phyloP scores from a whole-genome alignment of 768 basidiomycete genomes.

The Trametes cinnabarina region DNA sequence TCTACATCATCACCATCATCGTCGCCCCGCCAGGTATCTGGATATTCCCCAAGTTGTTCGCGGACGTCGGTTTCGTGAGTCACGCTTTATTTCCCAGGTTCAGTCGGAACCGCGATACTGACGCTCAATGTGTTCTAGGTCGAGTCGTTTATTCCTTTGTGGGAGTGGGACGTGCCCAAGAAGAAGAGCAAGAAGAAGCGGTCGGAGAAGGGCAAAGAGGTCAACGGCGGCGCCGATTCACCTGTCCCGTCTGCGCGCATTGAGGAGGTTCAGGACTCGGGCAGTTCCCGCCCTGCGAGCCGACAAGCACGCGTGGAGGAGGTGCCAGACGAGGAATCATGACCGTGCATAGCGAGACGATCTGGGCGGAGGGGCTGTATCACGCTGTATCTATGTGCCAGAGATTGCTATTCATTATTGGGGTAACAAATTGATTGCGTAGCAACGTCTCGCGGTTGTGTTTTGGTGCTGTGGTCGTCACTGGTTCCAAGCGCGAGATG shows the following conservation, averaged over 20 bases:
- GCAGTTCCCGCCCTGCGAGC: slow-evolving; percentile 34
- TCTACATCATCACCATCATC: slow-evolving; percentile 90
- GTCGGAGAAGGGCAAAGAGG: slow-evolving; percentile 42
- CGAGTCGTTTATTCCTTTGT: slow-evolving; percentile 94
- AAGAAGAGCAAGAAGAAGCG: slow-evolving; percentile 69
- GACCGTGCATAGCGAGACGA: slow-evolving; percentile 3
- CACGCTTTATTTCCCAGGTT: not conserved
- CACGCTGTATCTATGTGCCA: slow-evolving; percentile 22
- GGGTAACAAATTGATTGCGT: no score
- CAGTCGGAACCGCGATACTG: not conserved
- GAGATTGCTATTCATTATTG: slow-evolving; percentile 11
- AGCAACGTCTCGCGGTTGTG: no score
- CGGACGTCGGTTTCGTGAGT: slow-evolving; percentile 97
- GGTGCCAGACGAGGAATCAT: slow-evolving; percentile 31
- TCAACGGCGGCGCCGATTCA: slow-evolving; percentile 15
- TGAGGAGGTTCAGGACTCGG: slow-evolving; percentile 24
- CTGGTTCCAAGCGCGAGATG: no score
- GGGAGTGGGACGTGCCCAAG: slow-evolving; percentile 91
- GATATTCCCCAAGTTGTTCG: slow-evolving; percentile 98
- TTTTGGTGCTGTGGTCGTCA: no score
- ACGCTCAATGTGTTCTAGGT: slow-evolving; percentile 49
- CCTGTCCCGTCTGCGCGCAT: slow-evolving; percentile 17
- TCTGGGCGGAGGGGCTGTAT: not conserved
- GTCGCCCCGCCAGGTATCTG: slow-evolving; percentile 90
- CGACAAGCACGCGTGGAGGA: slow-evolving; percentile 33